phyloP scores from a whole-genome alignment of 2,329 filamentous ascomycete genomes.

The Aureobasidium pullulans region DNA sequence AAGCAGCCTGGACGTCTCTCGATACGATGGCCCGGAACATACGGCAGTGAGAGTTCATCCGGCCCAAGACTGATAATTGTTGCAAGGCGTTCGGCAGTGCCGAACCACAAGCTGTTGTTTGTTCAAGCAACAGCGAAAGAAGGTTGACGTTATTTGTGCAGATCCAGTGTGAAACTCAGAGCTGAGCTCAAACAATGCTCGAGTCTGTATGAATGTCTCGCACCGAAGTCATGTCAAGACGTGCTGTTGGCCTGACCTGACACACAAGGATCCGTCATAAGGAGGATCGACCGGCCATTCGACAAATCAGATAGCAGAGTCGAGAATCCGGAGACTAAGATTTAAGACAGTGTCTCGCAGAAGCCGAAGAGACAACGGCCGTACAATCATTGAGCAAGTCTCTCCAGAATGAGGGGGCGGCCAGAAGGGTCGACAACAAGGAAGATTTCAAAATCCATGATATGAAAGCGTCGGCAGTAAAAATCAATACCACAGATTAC shows the following conservation, averaged over 20 bases:
- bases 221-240: background rate
- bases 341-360: slow-evolving; percentile 8
- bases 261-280: background rate
- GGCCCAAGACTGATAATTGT: background rate
- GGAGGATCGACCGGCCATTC: background rate
- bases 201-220: background rate
- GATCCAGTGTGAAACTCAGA: background rate
- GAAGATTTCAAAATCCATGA: no score
- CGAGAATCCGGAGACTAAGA: background rate
- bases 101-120: background rate
- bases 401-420: background rate
- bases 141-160: background rate
- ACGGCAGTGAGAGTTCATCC: background rate
- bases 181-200: background rate
- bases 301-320: background rate
- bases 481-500: background rate
- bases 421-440: slow-evolving; percentile 1
- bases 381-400: background rate
- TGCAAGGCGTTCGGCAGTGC: background rate
- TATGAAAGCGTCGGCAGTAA: background rate
- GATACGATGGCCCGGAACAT: background rate
- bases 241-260: background rate
- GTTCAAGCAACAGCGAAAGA: background rate
- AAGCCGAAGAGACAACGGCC: background rate
- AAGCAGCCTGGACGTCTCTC: background rate